Evolutionary conservation across 768 basidiomycete species (phyloP), one percentile per base, ranked within the genome.

Genomic region (Kwoniella bestiolae): DNA sequence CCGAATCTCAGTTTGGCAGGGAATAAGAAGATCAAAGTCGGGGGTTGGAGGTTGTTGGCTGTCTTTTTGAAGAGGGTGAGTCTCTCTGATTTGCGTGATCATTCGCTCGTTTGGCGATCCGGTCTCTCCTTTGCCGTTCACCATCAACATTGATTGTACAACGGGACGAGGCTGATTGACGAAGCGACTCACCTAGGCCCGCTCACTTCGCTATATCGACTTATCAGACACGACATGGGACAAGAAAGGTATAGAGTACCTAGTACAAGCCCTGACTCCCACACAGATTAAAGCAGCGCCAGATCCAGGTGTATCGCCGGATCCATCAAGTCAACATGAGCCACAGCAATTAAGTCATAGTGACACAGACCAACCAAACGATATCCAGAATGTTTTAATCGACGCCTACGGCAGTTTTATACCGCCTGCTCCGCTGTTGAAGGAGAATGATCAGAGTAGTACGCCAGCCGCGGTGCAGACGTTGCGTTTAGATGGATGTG

Each of bases 401-500:
- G 41, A 68, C 46, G 65, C 69, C 8, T 75, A 73, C 62, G 71
- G 71, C 11, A 66, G 75, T 3, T 74, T 81, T 35, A 77, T 81
- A 44, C 77, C 74, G 2, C 65, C 66, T 41, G 82, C 82, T 3
- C 82, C 82, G 1, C 62, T 82, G 8, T 63, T 83, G n/a, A 71
- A 72, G 55, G 79, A 78, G 9, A 53, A 60, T 4, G 56, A 60
- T 12, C 46, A 63, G 28, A 46, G 38, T 6, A 31, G 67, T 35
- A 52, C 35, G 16, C 64, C 76, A 5, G 70, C 75, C 1, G 79
- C 73, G 1, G 82, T 95, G 1, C 85, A 90, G 21, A 91, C 91
- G 0, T 80, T 97, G n/a, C 86, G 91, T 23, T 79, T 99, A 56
- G 95, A 98, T 69, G 93, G 93, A 59, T 97, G 94, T 73, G 83